These are phyloP conservation scores for Amanita muscaria DNA, from an alignment of 768 basidiomycete species.

Conservation along the genomic window DNA sequence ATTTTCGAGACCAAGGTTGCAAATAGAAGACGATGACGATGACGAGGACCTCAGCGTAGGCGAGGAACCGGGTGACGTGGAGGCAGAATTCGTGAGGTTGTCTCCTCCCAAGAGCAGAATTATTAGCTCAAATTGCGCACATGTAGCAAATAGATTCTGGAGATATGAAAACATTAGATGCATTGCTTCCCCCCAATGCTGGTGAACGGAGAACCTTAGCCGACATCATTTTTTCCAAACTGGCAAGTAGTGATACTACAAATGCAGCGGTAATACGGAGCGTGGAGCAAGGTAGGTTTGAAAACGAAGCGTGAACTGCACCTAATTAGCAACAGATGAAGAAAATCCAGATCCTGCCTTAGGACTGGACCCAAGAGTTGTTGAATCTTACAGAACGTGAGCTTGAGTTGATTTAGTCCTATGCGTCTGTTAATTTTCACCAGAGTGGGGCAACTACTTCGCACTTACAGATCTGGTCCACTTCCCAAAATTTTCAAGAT, in stretches of 20 bases:
- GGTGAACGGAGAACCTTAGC: conserved; percentile 81
- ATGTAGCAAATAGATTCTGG: conserved; percentile 79
- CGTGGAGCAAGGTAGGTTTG: conserved; percentile 46
- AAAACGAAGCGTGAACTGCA: background rate
- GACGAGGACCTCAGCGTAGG: conserved; percentile 1
- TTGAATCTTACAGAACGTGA: conserved; percentile 89
- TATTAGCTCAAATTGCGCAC: conserved; percentile 10
- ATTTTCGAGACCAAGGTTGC: conserved; percentile 1
- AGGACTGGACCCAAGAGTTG: conserved; percentile 86
- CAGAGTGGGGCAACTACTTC: conserved; percentile 81
- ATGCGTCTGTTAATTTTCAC: conserved; percentile 2
- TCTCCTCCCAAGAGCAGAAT: background rate
- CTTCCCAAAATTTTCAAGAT: conserved; percentile 98
- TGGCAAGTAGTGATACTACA: conserved; percentile 56
- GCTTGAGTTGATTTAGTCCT: conserved; percentile 18
- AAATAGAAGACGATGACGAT: conserved; percentile 2
- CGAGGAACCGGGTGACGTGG: conserved; percentile 44
- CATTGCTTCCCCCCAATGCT: conserved; percentile 65
- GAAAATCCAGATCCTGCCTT: conserved; percentile 70
- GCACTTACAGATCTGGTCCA: conserved; percentile 86
- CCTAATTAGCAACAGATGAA: conserved; percentile 24
- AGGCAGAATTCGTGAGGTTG: conserved; percentile 50
- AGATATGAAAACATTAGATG: conserved; percentile 82
- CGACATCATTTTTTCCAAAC: conserved; percentile 93
- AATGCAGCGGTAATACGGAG: conserved; percentile 50